These are phyloP conservation scores for Mayamaea pseudoterrestris DNA, from an alignment of 108 stramenopile genomes.

Conservation along the genomic window DNA sequence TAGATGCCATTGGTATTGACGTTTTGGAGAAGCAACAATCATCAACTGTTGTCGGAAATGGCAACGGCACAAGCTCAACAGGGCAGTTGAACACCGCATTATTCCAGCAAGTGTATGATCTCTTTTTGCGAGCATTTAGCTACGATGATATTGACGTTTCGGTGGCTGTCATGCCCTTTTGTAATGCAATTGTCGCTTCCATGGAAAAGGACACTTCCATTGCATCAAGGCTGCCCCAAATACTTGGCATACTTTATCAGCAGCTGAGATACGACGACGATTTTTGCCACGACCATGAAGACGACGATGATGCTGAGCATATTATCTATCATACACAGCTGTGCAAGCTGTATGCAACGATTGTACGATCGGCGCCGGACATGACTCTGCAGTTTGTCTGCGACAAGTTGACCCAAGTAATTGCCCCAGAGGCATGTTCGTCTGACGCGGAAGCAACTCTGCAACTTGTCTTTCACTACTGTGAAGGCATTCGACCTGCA, in stretches of 20 bases:
- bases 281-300: slow-evolving; percentile 52
- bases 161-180: slow-evolving; percentile 46
- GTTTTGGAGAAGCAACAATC: slow-evolving; percentile 18
- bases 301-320: slow-evolving; percentile 65
- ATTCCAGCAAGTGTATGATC: slow-evolving; percentile 21
- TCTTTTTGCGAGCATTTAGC: slow-evolving; percentile 51
- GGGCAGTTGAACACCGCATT: slow-evolving; percentile 4
- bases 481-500: slow-evolving; percentile 61
- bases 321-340: slow-evolving; percentile 50
- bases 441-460: slow-evolving; percentile 53
- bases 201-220: background rate
- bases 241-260: slow-evolving; percentile 32
- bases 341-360: slow-evolving; percentile 46
- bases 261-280: slow-evolving; percentile 62
- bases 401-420: slow-evolving; percentile 17
- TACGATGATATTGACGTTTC: slow-evolving; percentile 78
- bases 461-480: slow-evolving; percentile 55
- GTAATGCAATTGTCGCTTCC: slow-evolving; percentile 8
- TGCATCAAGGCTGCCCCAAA: slow-evolving; percentile 16
- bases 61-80: background rate
- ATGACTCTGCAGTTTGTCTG: slow-evolving; percentile 40
- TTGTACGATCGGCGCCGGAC: slow-evolving; percentile 32
- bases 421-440: no score
- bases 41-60: background rate
- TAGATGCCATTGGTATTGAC: slow-evolving; percentile 28